These are phyloP conservation scores for Termitomyces sp. DNA, from an alignment of 768 basidiomycete genomes.

Conservation along the genomic window DNA sequence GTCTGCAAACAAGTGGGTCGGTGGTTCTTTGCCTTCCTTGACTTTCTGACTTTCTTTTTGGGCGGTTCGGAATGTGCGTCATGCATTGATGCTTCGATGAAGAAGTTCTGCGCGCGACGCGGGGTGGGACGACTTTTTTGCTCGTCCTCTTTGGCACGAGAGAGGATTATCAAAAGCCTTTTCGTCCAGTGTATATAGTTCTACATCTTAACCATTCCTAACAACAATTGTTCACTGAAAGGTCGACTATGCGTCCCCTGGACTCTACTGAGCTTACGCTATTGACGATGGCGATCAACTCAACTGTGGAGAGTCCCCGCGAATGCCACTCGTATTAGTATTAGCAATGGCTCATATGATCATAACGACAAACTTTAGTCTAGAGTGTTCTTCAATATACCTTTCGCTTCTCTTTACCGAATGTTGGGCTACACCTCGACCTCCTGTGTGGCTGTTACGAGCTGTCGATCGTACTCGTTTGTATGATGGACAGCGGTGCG, in stretches of 20 bases:
- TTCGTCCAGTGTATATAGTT: not conserved
- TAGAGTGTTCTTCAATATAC: not conserved
- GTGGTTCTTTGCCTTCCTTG: conserved; percentile 4
- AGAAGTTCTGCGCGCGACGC: not conserved
- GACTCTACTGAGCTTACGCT: not conserved
- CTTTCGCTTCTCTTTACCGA: conserved; percentile 5
- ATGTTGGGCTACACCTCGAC: not conserved
- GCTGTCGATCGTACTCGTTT: conserved; percentile 9
- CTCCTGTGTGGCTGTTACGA: conserved; percentile 9
- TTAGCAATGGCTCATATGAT: conserved; percentile 3
- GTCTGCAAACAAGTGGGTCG: conserved; percentile 6
- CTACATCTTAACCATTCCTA: not conserved
- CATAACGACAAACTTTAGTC: conserved; percentile 3
- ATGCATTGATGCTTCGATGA: conserved; percentile 2
- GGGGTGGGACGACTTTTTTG: not conserved
- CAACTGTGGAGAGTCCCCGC: not conserved
- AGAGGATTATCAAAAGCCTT: not conserved
- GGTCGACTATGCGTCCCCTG: not conserved
- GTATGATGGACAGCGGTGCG: not conserved
- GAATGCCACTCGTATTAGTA: conserved; percentile 3
- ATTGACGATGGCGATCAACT: not conserved
- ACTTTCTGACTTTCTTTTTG: conserved; percentile 6
- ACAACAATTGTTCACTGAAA: not conserved
- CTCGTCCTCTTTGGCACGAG: not conserved
- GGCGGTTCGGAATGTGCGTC: conserved; percentile 1